A percentile compares a stretch with the other conserved stretches of the same genome.
Evolutionary conservation across 495 filamentous ascomycete species (phyloP).

Genomic region (Trichocladium uniseriatum): DNA sequence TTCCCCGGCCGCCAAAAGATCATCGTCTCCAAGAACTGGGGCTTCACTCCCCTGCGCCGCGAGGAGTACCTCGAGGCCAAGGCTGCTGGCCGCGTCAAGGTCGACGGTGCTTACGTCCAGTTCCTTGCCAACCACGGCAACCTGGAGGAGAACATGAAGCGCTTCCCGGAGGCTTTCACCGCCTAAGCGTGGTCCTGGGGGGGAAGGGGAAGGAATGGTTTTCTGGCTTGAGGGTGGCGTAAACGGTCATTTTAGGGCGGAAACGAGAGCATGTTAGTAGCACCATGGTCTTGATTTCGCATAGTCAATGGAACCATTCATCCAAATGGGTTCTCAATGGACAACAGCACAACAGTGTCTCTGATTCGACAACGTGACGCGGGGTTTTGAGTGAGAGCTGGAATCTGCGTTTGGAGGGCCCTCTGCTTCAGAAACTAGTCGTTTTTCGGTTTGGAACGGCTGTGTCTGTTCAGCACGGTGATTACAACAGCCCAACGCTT

Average conservation of each 20-base stretch:
- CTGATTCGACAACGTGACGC: neutral
- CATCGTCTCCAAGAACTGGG: slow-evolving; percentile 99
- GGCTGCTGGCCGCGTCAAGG: slow-evolving; percentile 77
- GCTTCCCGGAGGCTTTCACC: slow-evolving; percentile 86
- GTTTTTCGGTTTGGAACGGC: no score
- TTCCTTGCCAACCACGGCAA: slow-evolving; percentile 87
- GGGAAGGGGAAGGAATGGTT: slow-evolving; percentile 27
- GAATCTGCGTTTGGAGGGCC: no score
- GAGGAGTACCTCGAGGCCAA: slow-evolving; percentile 94
- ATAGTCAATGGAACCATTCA: slow-evolving; percentile 29
- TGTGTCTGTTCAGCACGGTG: no score
- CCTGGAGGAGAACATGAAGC: slow-evolving; percentile 75
- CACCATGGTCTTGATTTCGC: slow-evolving; percentile 19
- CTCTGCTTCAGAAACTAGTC: no score
- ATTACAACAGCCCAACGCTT: no score
- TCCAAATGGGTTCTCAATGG: slow-evolving; percentile 9
- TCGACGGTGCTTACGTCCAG: slow-evolving; percentile 98
- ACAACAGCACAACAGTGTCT: slow-evolving; percentile 4
- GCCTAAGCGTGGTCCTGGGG: slow-evolving; percentile 28
- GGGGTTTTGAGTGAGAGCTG: neutral
- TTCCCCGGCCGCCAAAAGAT: slow-evolving; percentile 99
- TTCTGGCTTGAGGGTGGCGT: slow-evolving; percentile 28
- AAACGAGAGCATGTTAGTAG: slow-evolving; percentile 26
- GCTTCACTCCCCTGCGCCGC: slow-evolving; percentile 93
- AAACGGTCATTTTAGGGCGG: slow-evolving; percentile 28